phyloP scores from a whole-genome alignment of 805 yeast genomes.

The Candida taoyuanica region DNA sequence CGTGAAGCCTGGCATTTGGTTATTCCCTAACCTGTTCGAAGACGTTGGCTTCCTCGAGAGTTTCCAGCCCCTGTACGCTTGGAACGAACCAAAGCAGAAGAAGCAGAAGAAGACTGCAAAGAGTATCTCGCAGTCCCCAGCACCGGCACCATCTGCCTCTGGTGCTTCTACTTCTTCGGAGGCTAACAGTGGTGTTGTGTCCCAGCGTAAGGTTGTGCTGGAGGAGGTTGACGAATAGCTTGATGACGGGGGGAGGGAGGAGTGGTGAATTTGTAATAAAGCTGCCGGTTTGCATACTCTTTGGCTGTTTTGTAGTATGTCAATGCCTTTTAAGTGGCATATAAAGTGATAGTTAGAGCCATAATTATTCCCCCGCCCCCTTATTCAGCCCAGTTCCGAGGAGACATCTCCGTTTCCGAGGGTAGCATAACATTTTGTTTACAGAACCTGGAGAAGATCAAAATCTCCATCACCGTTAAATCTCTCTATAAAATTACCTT shows the following conservation, averaged over 20 bases:
- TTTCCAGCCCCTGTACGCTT: conserved; percentile 77
- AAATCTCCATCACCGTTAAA: too few relatives aligned
- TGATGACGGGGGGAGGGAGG: not conserved
- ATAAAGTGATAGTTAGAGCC: too few relatives aligned
- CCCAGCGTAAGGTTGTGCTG: conserved; percentile 26
- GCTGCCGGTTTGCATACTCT: too few relatives aligned
- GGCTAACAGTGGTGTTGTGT: conserved; percentile 3
- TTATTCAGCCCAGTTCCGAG: too few relatives aligned
- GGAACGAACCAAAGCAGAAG: conserved; percentile 29
- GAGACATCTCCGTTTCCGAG: too few relatives aligned
- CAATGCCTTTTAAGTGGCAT: too few relatives aligned
- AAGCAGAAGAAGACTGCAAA: conserved; percentile 20
- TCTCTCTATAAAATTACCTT: too few relatives aligned
- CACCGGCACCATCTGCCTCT: conserved; percentile 6
- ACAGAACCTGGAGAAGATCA: too few relatives aligned
- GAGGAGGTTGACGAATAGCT: conserved; percentile 28
- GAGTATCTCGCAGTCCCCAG: conserved; percentile 3
- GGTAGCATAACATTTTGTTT: too few relatives aligned
- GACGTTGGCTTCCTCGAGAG: conserved; percentile 93
- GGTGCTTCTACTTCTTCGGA: conserved; percentile 9
- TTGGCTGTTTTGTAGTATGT: too few relatives aligned
- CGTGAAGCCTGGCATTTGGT: conserved; percentile 79
- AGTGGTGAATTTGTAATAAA: too few relatives aligned
- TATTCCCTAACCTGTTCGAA: conserved; percentile 92
- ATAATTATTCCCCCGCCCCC: too few relatives aligned